phyloP scores from a whole-genome alignment of 179 eudicot genomes.

The Beta macrorhiza region DNA sequence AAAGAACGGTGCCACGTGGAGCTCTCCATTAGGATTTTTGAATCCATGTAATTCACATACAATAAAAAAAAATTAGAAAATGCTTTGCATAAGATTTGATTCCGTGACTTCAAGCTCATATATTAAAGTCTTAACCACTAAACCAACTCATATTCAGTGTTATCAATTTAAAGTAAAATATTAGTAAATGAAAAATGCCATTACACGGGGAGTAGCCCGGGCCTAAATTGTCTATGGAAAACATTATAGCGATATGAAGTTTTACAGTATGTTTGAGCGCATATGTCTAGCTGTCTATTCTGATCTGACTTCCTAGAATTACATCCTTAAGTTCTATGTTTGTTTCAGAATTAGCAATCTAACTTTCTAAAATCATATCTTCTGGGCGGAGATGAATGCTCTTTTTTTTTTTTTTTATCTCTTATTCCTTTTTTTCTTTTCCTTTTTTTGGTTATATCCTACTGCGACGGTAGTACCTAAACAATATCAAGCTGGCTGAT shows the following conservation, averaged over 20 bases:
- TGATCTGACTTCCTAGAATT: not conserved
- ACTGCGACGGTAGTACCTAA: not conserved
- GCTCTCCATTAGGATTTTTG: too few species aligned
- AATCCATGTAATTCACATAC: too few species aligned
- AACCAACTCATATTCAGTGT: too few species aligned
- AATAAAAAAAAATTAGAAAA: too few species aligned
- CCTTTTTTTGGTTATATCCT: not conserved
- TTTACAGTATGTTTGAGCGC: not conserved
- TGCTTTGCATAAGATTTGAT: too few species aligned
- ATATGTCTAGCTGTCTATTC: not conserved
- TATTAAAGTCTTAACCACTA: too few species aligned
- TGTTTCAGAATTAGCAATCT: not conserved
- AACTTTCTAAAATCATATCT: not conserved
- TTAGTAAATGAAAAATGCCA: too few species aligned
- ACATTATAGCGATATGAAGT: not conserved
- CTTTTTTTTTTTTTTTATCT: too few species aligned
- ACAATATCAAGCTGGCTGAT: not conserved
- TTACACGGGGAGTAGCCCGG: too few species aligned
- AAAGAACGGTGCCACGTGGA: too few species aligned
- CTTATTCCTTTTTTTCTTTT: not conserved
- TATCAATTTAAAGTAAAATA: too few species aligned
- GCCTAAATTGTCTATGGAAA: not conserved
- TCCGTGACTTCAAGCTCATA: too few species aligned
- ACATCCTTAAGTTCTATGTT: not conserved
- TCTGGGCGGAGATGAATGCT: not conserved